Conservation (phyloP, 768 basidiomycete genomes). For the Boletus edulis region DNA sequence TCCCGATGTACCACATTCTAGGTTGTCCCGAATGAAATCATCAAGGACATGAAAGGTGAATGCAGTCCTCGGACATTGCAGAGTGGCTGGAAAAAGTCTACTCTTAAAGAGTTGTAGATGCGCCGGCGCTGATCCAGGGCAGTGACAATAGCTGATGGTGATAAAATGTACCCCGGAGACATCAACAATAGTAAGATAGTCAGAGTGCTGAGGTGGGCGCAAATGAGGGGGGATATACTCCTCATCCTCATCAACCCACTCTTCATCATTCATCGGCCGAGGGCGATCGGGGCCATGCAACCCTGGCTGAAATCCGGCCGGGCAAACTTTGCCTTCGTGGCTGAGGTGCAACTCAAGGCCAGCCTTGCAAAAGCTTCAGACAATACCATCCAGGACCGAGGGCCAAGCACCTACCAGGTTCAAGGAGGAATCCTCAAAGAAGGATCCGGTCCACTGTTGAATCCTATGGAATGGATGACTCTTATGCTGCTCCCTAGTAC, state of each 20-base stretch:
- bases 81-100: neutral
- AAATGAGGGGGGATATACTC: no score
- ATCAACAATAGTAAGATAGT: no score
- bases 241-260: no score
- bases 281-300: no score
- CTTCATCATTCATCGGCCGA: no score
- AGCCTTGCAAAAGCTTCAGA: no score
- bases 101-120: neutral
- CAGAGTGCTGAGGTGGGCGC: no score
- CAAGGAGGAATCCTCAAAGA: neutral
- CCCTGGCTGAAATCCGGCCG: no score
- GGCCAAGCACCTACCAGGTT: neutral
- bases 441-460: neutral
- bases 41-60: constrained; percentile 20
- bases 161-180: no score
- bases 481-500: neutral
- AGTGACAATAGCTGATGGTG: neutral
- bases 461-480: neutral
- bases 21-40: constrained; percentile 13
- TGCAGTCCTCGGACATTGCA: neutral
- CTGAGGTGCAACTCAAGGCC: no score
- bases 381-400: no score
- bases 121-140: accelerated
- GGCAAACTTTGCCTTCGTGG: no score
- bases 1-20: constrained; percentile 13